Evolutionary conservation across 164 flowering plant species (phyloP).

Genomic region (Annona cherimola): DNA sequence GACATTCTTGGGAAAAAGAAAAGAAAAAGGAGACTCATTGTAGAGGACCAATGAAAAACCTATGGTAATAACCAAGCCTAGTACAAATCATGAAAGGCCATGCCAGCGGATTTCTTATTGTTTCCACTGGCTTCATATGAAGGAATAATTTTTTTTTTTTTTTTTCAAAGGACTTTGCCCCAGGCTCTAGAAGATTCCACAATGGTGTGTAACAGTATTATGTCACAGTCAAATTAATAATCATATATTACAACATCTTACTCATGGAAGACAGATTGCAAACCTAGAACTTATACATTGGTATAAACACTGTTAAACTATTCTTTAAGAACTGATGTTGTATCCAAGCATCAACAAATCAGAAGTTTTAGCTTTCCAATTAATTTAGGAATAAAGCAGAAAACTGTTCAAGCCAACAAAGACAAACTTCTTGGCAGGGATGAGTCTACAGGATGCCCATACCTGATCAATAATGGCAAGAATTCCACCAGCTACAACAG

Average conservation of each 20-base stretch:
- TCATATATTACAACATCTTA: not conserved
- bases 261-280: not conserved
- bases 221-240: no score
- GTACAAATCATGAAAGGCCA: no score
- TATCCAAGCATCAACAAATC: not conserved
- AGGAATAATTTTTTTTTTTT: no score
- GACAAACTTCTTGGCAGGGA: not conserved
- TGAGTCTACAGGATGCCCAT: not conserved
- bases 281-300: not conserved
- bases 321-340: not conserved
- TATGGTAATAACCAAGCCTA: not conserved
- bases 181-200: not conserved
- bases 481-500: constrained; percentile 59
- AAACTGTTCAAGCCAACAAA: constrained; percentile 1
- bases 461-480: constrained; percentile 95
- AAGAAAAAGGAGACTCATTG: not conserved
- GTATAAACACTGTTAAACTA: not conserved
- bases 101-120: not conserved
- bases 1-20: not conserved
- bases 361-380: not conserved
- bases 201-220: not conserved
- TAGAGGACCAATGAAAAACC: not conserved
- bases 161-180: not conserved
- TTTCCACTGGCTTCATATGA: not conserved
- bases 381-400: not conserved